Evolutionary conservation across 768 basidiomycete species (phyloP), one percentile per base, ranked within the genome.

Genomic region (Holtermanniella nyarrowii): DNA sequence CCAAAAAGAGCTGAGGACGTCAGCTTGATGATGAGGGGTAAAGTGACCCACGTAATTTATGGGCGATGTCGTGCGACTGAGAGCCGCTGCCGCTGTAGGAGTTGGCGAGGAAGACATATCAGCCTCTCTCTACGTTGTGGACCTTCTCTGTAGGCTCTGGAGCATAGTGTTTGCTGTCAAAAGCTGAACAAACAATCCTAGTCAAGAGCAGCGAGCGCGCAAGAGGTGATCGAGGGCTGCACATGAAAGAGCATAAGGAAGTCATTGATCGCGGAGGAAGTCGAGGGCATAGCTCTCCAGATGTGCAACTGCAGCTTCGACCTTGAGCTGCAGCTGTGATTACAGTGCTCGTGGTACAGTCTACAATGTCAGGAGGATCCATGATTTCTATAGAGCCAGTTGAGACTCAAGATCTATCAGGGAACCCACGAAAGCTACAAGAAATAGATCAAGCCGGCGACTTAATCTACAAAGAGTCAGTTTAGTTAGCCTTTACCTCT

Each of bases 1-100:
- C 61, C 21, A 70, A 58, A 31, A 70, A 62, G 18, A 70, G 59
- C 53, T 57, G 16, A 16, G 31, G 31, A 58, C 52, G 64, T 70
- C 54, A 67, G 46, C 12, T 47, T 27, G 16, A 44, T 56, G 1
- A 41, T 24, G 26, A 42, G 44, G 46, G 54, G 53, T 56, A 57
- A 54, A 43, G 44, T 46, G 42, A 25, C 18, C 26, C 52, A 49
- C 52, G 25, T 45, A 37, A 16, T 14, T 22, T 46, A 14, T 25
- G 49, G 42, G 44, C 13, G 26, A 2, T 18, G 20, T 20, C 23
- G 26, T 26, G 44, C 25, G 45, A 47, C 18, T 12, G 26, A 14
- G 11, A 26, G 22, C 12, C 45, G 31, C 21, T 25, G 40, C 20
- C 37, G n/a, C 14, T n/a, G 7, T n/a, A 18, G 22, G 23, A 25